Evolutionary conservation across 257 asterid species (phyloP), one percentile per base, ranked within the genome.

Genomic region (Solanum neorickii): DNA sequence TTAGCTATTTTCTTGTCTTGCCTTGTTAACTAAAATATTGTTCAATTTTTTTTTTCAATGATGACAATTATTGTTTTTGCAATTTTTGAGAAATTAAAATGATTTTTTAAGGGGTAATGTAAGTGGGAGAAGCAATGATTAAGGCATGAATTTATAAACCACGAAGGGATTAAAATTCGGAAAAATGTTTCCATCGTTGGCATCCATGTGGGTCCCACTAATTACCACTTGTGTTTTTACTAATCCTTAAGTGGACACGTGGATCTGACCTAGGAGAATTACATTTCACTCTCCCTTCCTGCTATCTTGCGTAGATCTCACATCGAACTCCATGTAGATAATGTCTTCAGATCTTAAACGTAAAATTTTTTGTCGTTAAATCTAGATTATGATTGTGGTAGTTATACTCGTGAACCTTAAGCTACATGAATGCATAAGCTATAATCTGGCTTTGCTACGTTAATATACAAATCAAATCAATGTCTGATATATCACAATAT

Each of bases 101-200:
- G 11, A 3, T 11, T 6, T 82, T 29, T 78, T 16, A 80, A 27
- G 16, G 83, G 37, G 60, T 77, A 41, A 86, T 16, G 69, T 70
- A 27, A 73, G 88, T 86, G 88, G 88, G 56, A 73, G 88, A 86
- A 35, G 49, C 88, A 86, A 86, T 86, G 72, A 86, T 86, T 86
- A 73, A 52, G 72, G 84, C 42, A 72, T 44, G 88, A 42, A 74
- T 70, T 86, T 52, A 39, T 86, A 46, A 60, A 21, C 27, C 41
- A 35, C 35, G 42, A 73, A 66, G 37, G 37, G 72, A 86, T 70
- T 65, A 86, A 73, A 86, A 35, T 70, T 86, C 62, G n/a, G 73
- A 72, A 74, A 70, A 29, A 49, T 86, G 88, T 86, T 74, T 74
- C 88, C 74, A 72, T 86, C 37, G 84, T 72, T 74, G 73, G 29